These are phyloP conservation scores for Tricholomella constricta DNA, from an alignment of 768 basidiomycete genomes.

Conservation along the genomic window DNA sequence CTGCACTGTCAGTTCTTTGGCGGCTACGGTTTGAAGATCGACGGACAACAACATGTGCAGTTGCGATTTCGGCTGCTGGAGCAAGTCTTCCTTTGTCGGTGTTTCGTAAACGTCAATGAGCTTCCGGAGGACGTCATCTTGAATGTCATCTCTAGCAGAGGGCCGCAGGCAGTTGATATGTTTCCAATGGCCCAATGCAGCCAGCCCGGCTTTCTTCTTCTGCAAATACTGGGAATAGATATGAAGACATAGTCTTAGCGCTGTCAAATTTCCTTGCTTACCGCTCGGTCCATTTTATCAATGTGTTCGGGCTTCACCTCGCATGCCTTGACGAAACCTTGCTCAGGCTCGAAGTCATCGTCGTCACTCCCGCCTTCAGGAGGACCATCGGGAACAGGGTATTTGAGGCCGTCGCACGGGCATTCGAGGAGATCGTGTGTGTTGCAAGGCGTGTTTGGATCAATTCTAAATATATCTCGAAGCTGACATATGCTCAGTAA, in stretches of 20 bases:
- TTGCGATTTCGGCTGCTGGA: constrained; percentile 6
- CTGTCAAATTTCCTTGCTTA: constrained; percentile 26
- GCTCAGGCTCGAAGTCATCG: constrained; percentile 25
- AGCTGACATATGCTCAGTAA: constrained; percentile 51
- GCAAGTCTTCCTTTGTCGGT: constrained; percentile 3
- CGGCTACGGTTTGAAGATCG: constrained; percentile 48
- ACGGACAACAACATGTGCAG: constrained; percentile 36
- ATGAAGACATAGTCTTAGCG: constrained; percentile 6
- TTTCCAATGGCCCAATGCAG: constrained; percentile 78
- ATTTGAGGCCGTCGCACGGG: constrained; percentile 48
- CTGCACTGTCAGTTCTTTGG: constrained; percentile 34
- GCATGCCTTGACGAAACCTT: constrained; percentile 68
- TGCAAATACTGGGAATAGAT: constrained; percentile 51
- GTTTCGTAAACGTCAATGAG: constrained; percentile 33
- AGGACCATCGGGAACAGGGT: constrained; percentile 15
- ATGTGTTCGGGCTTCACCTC: constrained; percentile 50
- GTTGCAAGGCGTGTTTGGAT: constrained; percentile 77
- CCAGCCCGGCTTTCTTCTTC: constrained; percentile 69
- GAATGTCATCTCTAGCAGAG: constrained; percentile 48
- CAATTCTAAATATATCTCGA: constrained; percentile 89
- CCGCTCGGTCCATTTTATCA: constrained; percentile 54
- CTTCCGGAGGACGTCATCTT: constrained; percentile 65
- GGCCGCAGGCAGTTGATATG: constrained; percentile 74
- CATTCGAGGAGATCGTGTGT: constrained; percentile 94
- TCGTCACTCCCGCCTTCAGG: constrained; percentile 24